Base-by-base conservation (phyloP, 2,329 filamentous ascomycete species). In the Escovopsis weberi region DNA sequence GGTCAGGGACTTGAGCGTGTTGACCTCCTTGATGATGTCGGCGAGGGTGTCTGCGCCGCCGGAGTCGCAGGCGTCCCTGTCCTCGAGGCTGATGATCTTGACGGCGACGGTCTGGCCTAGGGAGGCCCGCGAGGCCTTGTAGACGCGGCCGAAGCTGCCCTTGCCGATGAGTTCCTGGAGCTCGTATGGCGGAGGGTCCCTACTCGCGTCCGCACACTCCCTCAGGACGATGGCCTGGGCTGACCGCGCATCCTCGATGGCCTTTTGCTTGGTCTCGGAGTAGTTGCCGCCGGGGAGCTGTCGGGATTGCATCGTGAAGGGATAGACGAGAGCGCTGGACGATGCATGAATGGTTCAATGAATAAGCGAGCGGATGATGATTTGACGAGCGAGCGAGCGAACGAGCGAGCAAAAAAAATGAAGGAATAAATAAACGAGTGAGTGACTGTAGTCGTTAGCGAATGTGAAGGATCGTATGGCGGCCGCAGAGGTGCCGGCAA, bases 1-100 rank as follows among this genome's bases (percentile, higher is more conserved):
- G 53, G 79, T 78, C 39, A 91, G 68, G 44, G 82, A 69, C 53
- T 83, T 78, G 37, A 91, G 66, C 19, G 84, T 71, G 49, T 67
- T 70, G 49, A 78, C 68, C 55, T 79, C 74, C 51, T 76, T 77
- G 46, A 78, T 60, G 45, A 79, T 77, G 52, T 81, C 76, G 45
- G 71, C 70, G 52, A 76, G 78, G 2, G 75, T 75, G 57, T 76
- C 70, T 23, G 72, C 61, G 1, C 75, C 75, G 2, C 44, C 38
- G 23, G 74, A 72, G 50, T 79, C 70, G 30, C 75, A 61, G 4
- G 65, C 71, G 57, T 86, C 82, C 45, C 73, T 72, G 50, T 80
- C 79, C 53, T 87, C 82, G 39, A 86, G 80, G 57, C 85, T 80
- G 54, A 85, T 82, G 50, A 85, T 84, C 62, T 87, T 85, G 48